These are phyloP conservation scores for Clavispora fructus DNA, from an alignment of 805 yeast species.

Conservation along the genomic window DNA sequence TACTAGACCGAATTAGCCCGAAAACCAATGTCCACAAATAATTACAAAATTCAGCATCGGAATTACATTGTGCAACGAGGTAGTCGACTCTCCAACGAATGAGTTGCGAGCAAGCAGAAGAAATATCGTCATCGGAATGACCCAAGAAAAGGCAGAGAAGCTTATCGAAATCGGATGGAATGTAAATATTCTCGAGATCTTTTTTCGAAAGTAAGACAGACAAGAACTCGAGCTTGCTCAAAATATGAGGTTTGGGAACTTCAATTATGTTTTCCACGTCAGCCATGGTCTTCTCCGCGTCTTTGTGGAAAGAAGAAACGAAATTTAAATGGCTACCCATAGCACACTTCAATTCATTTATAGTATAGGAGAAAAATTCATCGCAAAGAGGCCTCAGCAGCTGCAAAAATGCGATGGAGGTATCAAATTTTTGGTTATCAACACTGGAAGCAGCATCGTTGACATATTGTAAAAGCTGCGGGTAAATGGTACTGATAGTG, in stretches of 20 bases:
- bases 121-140: constrained; percentile 31
- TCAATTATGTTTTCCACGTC: constrained; percentile 1
- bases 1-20: constrained; percentile 23
- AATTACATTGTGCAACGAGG: constrained; percentile 17
- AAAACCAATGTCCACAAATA: constrained; percentile 46
- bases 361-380: constrained; percentile 1
- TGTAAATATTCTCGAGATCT: constrained; percentile 1
- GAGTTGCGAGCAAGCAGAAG: constrained; percentile 32
- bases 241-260: constrained; percentile 9
- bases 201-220: constrained; percentile 31
- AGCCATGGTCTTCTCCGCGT: background rate
- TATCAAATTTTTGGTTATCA: background rate
- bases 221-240: constrained; percentile 28
- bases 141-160: constrained; percentile 32
- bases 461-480: constrained; percentile 4
- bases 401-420: constrained; percentile 2
- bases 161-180: constrained; percentile 10
- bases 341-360: constrained; percentile 2
- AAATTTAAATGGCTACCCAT: constrained; percentile 7
- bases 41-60: constrained; percentile 5
- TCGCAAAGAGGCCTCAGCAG: constrained; percentile 1
- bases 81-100: constrained; percentile 51
- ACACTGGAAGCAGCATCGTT: constrained; percentile 1
- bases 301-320: constrained; percentile 3
- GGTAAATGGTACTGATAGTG: constrained; percentile 3